Evolutionary conservation across 2,329 filamentous ascomycete species (phyloP).

Genomic region (Colletotrichum phormii): DNA sequence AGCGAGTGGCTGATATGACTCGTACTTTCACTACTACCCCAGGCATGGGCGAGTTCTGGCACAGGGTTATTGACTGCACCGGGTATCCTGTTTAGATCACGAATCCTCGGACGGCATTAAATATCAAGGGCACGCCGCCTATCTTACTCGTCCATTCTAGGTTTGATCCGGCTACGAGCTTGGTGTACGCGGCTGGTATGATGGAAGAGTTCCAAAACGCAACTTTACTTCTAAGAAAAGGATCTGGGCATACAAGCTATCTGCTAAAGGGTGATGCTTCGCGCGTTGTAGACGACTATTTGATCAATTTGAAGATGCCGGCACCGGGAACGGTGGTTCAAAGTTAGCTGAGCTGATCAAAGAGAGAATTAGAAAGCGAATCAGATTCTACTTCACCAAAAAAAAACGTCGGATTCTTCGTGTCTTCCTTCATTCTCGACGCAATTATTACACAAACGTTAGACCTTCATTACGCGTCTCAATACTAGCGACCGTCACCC

Average conservation of each 20-base stretch:
- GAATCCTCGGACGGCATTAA: constrained; percentile 20
- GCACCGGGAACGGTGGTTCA: constrained; percentile 15
- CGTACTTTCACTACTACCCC: constrained; percentile 13
- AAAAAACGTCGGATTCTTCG: no score
- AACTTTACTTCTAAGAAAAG: constrained; percentile 13
- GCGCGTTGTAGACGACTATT: constrained; percentile 21
- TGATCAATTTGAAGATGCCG: constrained; percentile 17
- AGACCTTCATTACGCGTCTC: no score
- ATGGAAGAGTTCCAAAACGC: constrained; percentile 26
- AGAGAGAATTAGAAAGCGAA: not conserved
- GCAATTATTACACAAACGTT: no score
- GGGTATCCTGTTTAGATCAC: constrained; percentile 30
- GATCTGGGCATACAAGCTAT: constrained; percentile 30
- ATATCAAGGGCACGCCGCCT: constrained; percentile 13
- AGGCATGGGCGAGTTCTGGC: constrained; percentile 29
- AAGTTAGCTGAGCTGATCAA: not conserved
- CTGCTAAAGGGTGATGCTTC: constrained; percentile 16
- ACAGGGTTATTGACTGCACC: constrained; percentile 28
- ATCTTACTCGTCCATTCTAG: constrained; percentile 24
- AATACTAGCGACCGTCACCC: no score
- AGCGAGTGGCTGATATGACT: constrained; percentile 24
- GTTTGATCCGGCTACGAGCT: constrained; percentile 25
- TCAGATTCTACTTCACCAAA: not conserved
- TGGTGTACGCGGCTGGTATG: constrained; percentile 27
- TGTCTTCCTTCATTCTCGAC: no score